Evolutionary conservation across 2,329 filamentous ascomycete genomes (phyloP), one percentile per base, ranked within the genome.

Genomic region (Aureobasidium mangrovei): DNA sequence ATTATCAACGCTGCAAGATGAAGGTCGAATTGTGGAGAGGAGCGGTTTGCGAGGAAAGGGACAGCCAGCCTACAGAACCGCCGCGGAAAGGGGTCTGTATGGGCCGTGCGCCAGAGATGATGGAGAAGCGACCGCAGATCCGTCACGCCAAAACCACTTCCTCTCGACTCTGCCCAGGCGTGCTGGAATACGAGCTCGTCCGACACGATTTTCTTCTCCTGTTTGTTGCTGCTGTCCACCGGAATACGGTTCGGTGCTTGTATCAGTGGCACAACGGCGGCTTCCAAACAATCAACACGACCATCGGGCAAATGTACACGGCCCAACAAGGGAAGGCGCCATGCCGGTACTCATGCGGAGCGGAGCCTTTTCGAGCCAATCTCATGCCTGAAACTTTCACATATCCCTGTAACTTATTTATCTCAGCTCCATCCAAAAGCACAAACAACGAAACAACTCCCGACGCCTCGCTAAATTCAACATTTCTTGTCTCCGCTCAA

Each of bases 381-480:
- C 28, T 38, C 8, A 32, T 35, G 24, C 28, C 12, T 10, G 29
- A 53, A 28, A 18, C 18, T 18, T 18, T 10, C 27, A 29, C 38
- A 4, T 12, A 8, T 33, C 7, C 12, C 36, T 12, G 33, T 44
- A 18, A 28, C 29, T 41, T 39, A 24, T 24, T 32, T 33, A 28
- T 31, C 42, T 26, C 4, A 24, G 9, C n/a, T 24, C n/a, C 6
- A 35, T 7, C 32, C 41, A 29, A 8, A 4, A 43, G 26, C 7
- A 43, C 29, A 26, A 54, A 35, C 27, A 40, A 12, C 33, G 26
- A 27, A 44, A 35, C 48, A 44, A 32, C 42, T 44, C 40, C 47
- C 27, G 28, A 56, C 54, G 35, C 56, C 49, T 42, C 38, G 54
- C 56, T 58, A 32, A 47, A 24, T n/a, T 24, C 31, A 56, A 41